Evolutionary conservation across 225 moss, liverwort and hornwort genomes (phyloP), one percentile per base, ranked within the genome.

Genomic region (Takakia lepidozioides): DNA sequence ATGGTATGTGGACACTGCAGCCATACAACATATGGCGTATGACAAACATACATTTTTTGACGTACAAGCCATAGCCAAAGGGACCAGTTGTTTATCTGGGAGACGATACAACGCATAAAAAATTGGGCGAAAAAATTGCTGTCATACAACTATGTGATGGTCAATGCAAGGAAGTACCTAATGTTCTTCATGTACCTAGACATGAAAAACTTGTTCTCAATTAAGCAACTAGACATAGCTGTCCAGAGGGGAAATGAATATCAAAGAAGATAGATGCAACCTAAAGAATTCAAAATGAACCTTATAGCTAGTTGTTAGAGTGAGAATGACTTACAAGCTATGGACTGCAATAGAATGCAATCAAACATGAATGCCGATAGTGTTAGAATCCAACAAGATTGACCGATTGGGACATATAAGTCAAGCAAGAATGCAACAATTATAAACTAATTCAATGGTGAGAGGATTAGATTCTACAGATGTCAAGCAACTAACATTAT

Each of bases 31-130:
- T 10, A 32, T 32, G 19, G 15, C 44, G 6, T 15, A 21, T 5
- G 44, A 20, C 9, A 8, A 19, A 45, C 8, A 45, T 5, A 6
- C 44, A 15, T 45, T 19, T 20, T n/a, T 19, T 19, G 19, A 45
- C 22, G 6, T 45, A 8, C 9, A 45, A 45, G 3, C 9, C 19
- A 45, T 20, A 23, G 15, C n/a, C 15, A 18, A 45, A 15, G 23
- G 44, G 44, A 24, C 44, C 15, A 24, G 21, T 45, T 20, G 44
- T 45, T 3, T 45, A 20, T 23, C 13, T 45, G 3, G 44, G 44
- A 45, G 44, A 45, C 23, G 19, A 45, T 45, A 45, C 44, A 20
- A 45, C 44, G 5, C 19, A 45, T 19, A 19, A 45, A 3, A 45
- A 19, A 15, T 19, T 15, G 6, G 21, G 44, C 8, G 19, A 45